Evolutionary conservation across 129 eudicot species (phyloP), one percentile per base, ranked within the genome.

Genomic region (Lactuca saligna): DNA sequence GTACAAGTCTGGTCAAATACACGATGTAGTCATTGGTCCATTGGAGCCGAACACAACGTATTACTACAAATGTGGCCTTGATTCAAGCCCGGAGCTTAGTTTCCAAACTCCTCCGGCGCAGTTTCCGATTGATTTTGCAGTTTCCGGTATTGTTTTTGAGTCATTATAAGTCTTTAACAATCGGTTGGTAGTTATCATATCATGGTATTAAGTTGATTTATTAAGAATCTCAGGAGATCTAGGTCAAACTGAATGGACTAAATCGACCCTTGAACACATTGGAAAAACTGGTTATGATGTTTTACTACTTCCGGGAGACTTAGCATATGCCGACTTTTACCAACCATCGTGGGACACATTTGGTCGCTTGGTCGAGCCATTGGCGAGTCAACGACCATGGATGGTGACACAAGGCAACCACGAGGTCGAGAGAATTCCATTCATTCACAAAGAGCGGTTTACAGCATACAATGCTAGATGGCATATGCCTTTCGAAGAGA

Each of bases 351-450:
- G 97, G 97, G 97, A 90, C 86, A 80, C 91, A 2, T 90, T 82
- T 44, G 97, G 85, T 11, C 82, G 74, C 0, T 4, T 90, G 35
- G 85, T 90, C 7, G 79, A 82, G 72, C 95, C 97, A 8, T 81
- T 82, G 12, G 85, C 97, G 0, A 87, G 97, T 72, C 74, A 76
- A 17, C 71, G 97, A 34, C 97, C 97, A 0, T 90, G 97, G 97
- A 90, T 90, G 97, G 97, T 90, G 33, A 84, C 97, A 8, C 90
- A 84, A 59, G 97, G 97, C 33, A 89, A 89, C 82, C 97, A 90
- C 17, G 97, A 90, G 68, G 60, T 84, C 48, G 97, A 90, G 72
- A 81, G 72, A 59, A 80, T 89, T 54, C 86, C 88, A 0, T 12
- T 65, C 34, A 6, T 86, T 41, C 83, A 84, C 53, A 33, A 7